Evolutionary conservation across 345 rosid genomes (phyloP).

Genomic region (Camelina laxa): DNA sequence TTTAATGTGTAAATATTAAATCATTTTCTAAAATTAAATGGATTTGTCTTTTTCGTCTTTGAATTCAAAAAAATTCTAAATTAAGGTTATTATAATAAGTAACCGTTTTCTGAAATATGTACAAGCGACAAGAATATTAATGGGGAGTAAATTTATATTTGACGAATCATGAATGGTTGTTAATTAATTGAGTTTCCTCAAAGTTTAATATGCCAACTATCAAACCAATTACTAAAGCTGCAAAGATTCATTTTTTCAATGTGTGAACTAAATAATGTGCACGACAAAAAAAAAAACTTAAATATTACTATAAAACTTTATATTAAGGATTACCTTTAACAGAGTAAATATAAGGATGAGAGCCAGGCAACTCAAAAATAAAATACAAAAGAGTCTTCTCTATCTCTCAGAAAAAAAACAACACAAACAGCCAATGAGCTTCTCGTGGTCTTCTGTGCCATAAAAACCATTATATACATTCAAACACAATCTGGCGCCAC

Average conservation of each 20-base stretch:
- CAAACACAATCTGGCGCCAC: slow-evolving; percentile 45
- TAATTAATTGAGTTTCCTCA: not conserved
- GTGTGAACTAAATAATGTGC: not conserved
- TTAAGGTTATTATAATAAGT: not conserved
- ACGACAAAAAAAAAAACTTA: too few relatives aligned
- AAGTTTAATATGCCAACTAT: not conserved
- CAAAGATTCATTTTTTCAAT: not conserved
- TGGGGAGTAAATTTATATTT: not conserved
- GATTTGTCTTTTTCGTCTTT: not conserved
- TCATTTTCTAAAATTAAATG: not conserved
- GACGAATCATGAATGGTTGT: not conserved
- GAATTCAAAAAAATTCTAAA: not conserved
- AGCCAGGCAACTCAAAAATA: slow-evolving; percentile 28
- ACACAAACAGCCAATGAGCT: slow-evolving; percentile 32
- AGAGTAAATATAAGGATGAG: not conserved
- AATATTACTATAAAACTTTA: not conserved
- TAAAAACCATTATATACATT: slow-evolving; percentile 34
- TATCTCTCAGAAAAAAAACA: slow-evolving; percentile 19
- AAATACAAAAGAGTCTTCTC: slow-evolving; percentile 24
- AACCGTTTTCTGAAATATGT: not conserved
- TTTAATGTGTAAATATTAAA: not conserved
- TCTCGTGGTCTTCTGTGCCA: slow-evolving; percentile 51
- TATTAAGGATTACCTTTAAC: not conserved
- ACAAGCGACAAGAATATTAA: not conserved
- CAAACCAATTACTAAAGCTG: not conserved